Percentiles rank a stretch among this genome's conserved stretches.
phyloP scores from a whole-genome alignment of 331 rosid species.

The Cydonia oblonga region DNA sequence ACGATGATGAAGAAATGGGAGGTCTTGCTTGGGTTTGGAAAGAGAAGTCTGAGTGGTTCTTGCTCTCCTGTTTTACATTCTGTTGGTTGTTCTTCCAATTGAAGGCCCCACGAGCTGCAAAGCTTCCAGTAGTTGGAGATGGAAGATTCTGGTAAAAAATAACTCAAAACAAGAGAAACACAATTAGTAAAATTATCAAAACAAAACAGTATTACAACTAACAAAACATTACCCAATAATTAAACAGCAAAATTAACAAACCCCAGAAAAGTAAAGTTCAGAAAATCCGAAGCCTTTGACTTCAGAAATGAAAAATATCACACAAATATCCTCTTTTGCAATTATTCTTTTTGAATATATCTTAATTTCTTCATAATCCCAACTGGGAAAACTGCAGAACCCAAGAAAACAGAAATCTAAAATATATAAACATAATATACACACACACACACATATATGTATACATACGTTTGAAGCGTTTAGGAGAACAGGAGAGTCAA shows the following conservation, averaged over 20 bases:
- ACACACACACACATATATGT: not conserved
- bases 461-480: constrained; percentile 52
- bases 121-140: constrained; percentile 79
- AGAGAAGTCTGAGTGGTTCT: constrained; percentile 42
- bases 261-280: not conserved
- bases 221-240: not conserved
- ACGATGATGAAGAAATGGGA: constrained; percentile 24
- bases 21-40: constrained; percentile 46
- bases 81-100: constrained; percentile 46
- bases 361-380: not conserved
- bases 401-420: not conserved
- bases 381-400: not conserved
- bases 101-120: constrained; percentile 35
- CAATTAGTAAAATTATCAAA: not conserved
- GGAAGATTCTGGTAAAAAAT: constrained; percentile 36
- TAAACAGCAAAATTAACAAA: not conserved
- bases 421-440: not conserved
- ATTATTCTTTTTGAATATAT: not conserved
- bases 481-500: constrained; percentile 89
- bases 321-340: not conserved
- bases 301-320: not conserved
- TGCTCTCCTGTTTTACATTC: constrained; percentile 41
- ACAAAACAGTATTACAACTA: not conserved
- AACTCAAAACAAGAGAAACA: not conserved
- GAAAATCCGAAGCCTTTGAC: not conserved